Conservation (phyloP, 2,329 filamentous ascomycete species). For the Chrysoporthe puriensis region DNA sequence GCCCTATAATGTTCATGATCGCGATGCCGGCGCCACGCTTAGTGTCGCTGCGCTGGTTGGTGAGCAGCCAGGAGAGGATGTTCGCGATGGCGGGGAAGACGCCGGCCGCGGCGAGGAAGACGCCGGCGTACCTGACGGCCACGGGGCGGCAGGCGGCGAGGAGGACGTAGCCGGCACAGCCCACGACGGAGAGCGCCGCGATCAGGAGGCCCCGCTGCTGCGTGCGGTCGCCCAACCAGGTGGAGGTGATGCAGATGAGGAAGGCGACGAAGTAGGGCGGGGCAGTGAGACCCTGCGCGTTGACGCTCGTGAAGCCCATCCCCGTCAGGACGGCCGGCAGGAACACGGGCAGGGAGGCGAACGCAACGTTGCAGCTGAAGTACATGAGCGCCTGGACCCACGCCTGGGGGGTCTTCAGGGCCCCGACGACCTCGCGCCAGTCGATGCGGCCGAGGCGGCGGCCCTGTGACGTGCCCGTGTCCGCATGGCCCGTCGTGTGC, state of each 20-base stretch:
- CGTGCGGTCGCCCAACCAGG: constrained; percentile 67
- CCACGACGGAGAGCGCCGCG: constrained; percentile 57
- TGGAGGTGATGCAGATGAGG: constrained; percentile 61
- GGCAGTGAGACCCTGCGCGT: constrained; percentile 72
- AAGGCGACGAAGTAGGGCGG: constrained; percentile 73
- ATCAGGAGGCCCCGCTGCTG: constrained; percentile 68
- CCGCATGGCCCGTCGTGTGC: constrained; percentile 53
- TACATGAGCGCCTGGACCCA: constrained; percentile 58
- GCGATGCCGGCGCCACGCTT: constrained; percentile 66
- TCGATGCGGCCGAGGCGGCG: constrained; percentile 44
- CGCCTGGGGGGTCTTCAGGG: constrained; percentile 52
- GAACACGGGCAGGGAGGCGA: constrained; percentile 67
- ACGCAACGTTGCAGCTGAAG: constrained; percentile 66
- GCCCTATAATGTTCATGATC: constrained; percentile 64
- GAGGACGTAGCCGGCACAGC: constrained; percentile 66
- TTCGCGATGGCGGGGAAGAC: constrained; percentile 70
- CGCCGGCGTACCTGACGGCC: constrained; percentile 49
- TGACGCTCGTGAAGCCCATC: constrained; percentile 70
- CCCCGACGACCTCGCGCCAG: constrained; percentile 50
- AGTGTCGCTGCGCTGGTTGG: constrained; percentile 71
- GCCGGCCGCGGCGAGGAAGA: constrained; percentile 50
- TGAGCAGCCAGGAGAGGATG: constrained; percentile 70
- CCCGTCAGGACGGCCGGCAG: constrained; percentile 64
- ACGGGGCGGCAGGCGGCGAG: constrained; percentile 57
- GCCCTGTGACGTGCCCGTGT: constrained; percentile 46